Evolutionary conservation across 176 grass and related monocot species (phyloP), one percentile per base, ranked within the genome.

Genomic region (Guadua angustifolia): DNA sequence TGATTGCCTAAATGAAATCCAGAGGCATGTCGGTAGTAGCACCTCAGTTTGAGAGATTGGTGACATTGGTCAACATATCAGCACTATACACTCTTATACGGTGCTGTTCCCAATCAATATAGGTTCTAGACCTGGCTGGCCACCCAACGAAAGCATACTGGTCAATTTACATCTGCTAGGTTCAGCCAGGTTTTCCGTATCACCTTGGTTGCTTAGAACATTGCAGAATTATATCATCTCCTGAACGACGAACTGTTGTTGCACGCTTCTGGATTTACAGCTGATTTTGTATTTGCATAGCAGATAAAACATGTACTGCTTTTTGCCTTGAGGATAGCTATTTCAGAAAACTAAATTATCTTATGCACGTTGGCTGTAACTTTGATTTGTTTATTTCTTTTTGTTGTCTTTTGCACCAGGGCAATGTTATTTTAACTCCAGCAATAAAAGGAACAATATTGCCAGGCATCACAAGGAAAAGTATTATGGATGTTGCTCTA

Each of bases 381-480:
- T 66, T 84, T 46, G 4, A 64, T 75, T 3, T 35, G 18, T 68
- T 82, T 71, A 40, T 88, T 61, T 78, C 0, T 83, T 81, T 72
- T 29, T 29, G 14, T 59, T 60, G 21, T 51, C 24, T 68, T 66
- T 82, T 87, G 38, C 65, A 78, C 68, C 55, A 98, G 95, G 93
- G 87, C 56, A 92, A 90, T 85, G 87, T 87, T 72, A 95, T 98
- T 85, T 93, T 85, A 52, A 95, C 95, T 18, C 95, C 93, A 46
- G 85, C 83, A 78, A 63, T 93, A 75, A 92, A 86, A 83, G 95
- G 93, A 90, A 98, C 95, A 72, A 98, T 98, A 88, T 89, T 98
- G 69, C 96, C 96, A 52, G 96, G 96, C 72, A 95, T 98, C 73
- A 98, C 96, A 62, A 90, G 96, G 80, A 98, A 95, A 93, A 95